These are phyloP conservation scores for Setaria viridis DNA, from an alignment of 202 grass and related monocot species.

Conservation along the genomic window DNA sequence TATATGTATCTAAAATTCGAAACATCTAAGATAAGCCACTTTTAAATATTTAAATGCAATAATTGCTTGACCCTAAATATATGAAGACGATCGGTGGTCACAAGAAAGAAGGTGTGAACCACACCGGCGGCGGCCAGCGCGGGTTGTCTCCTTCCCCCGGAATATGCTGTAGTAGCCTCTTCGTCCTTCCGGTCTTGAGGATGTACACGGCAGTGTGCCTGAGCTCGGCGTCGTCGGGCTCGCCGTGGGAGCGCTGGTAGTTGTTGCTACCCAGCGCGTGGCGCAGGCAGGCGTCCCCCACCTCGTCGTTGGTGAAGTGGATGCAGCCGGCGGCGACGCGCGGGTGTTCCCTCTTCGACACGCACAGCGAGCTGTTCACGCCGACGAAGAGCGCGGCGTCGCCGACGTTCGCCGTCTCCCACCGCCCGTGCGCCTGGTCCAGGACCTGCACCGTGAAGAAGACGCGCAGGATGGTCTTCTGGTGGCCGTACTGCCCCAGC, in stretches of 20 bases:
- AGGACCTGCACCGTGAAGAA: not conserved
- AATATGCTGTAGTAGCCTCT: not conserved
- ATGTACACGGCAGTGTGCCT: not conserved
- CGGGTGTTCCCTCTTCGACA: not conserved
- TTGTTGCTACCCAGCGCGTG: too few relatives aligned
- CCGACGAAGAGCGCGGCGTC: not conserved
- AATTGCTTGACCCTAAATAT: too few relatives aligned
- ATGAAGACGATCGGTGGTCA: not conserved
- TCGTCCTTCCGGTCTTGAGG: not conserved
- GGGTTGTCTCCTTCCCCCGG: not conserved
- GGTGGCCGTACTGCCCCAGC: too few relatives aligned
- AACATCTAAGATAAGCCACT: too few relatives aligned
- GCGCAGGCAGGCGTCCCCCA: too few relatives aligned
- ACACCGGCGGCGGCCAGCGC: conserved; percentile 16
- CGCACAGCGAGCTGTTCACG: not conserved
- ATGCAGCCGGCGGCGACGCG: too few relatives aligned
- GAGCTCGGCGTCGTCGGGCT: not conserved
- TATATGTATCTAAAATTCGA: too few relatives aligned
- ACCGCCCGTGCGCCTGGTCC: not conserved
- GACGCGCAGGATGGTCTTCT: not conserved
- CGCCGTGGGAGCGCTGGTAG: too few relatives aligned
- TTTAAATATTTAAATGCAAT: too few relatives aligned
- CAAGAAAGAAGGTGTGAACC: not conserved
- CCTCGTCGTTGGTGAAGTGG: too few relatives aligned
- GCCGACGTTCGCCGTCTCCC: not conserved